These are phyloP conservation scores for Solanum hybrid DNA, from an alignment of 305 asterid species.

Conservation along the genomic window DNA sequence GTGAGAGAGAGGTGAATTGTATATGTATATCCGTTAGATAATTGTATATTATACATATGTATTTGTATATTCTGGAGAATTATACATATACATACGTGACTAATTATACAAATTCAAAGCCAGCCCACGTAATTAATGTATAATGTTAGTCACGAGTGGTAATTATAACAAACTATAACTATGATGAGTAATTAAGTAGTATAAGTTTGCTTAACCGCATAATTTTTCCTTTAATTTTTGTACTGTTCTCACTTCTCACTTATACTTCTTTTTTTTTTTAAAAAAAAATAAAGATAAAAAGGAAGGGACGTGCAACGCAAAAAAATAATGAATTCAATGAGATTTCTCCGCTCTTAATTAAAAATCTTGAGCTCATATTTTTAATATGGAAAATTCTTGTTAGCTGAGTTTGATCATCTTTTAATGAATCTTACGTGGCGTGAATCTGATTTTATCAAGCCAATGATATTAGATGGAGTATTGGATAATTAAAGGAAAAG, in stretches of 20 bases:
- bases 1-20: too few relatives aligned
- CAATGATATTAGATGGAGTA: not conserved
- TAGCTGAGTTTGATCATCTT: not conserved
- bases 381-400: not conserved
- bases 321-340: not conserved
- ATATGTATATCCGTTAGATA: too few relatives aligned
- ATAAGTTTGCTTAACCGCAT: too few relatives aligned
- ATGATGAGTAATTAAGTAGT: too few relatives aligned
- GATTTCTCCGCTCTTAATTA: not conserved
- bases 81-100: too few relatives aligned
- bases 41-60: too few relatives aligned
- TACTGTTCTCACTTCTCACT: not conserved
- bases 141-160: too few relatives aligned
- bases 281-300: not conserved
- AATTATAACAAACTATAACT: too few relatives aligned
- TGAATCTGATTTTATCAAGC: not conserved
- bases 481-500: not conserved
- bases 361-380: not conserved
- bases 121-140: too few relatives aligned
- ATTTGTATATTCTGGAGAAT: too few relatives aligned
- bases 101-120: too few relatives aligned
- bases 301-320: not conserved
- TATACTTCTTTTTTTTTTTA: not conserved
- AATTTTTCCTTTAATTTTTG: not conserved
- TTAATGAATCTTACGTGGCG: not conserved